Conservation (phyloP, 2,329 filamentous ascomycete species). For the Neofusicoccum parvum region DNA sequence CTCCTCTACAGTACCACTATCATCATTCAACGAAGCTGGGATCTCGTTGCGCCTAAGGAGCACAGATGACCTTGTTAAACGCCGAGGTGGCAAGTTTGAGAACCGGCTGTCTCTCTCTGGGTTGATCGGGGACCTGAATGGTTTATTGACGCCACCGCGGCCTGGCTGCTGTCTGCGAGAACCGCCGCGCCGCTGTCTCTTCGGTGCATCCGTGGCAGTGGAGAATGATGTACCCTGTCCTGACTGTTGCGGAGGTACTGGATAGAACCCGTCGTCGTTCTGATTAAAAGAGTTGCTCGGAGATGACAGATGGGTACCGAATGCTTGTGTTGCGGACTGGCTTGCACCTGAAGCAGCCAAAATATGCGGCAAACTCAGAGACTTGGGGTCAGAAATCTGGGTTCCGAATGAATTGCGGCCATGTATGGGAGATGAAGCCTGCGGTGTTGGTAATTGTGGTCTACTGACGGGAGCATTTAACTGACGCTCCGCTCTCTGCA, state of each 20-base stretch:
- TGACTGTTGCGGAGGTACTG: not conserved
- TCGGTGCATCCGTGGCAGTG: not conserved
- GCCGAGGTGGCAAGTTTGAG: not conserved
- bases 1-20: conserved; percentile 8
- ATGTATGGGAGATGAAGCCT: not conserved
- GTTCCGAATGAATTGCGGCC: not conserved
- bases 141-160: not conserved
- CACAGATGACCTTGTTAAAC: not conserved
- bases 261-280: not conserved
- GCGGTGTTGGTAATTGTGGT: not conserved
- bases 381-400: conserved; percentile 1
- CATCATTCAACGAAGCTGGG: not conserved
- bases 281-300: not conserved
- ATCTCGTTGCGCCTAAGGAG: not conserved
- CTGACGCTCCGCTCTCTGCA: conserved; percentile 21
- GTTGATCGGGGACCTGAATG: conserved; percentile 5
- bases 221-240: not conserved
- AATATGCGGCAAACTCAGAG: not conserved
- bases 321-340: not conserved
- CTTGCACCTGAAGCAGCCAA: not conserved
- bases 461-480: conserved; percentile 19
- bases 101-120: conserved; percentile 1
- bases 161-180: not conserved
- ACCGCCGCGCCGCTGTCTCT: not conserved
- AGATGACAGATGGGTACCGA: not conserved